Evolutionary conservation across 768 basidiomycete species (phyloP), one percentile per base, ranked within the genome.

Genomic region (Sarcodon aspratus): DNA sequence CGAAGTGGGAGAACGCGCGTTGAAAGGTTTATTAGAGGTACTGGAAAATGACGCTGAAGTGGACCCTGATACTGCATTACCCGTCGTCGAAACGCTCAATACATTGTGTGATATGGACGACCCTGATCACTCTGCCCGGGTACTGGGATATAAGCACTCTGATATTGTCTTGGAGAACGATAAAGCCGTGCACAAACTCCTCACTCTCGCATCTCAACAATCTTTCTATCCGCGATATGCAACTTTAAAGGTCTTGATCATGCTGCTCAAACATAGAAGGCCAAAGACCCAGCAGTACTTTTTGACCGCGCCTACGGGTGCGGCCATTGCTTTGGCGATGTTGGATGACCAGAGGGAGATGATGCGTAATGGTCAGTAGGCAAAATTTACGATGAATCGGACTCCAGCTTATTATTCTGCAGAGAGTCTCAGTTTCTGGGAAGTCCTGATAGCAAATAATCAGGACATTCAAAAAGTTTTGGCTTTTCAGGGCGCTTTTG

Each of bases 401-500:
- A 38, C 32, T 9, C n/a, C 44, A 33, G 45, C 36, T 35, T 51
- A 27, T 27, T 27, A 3, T 27, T 27, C 36, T 13, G 34, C 40
- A 42, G 40, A 42, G 27, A 42, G 40, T 42, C 40, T 42, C 27
- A 13, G 40, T 42, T 42, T 42, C 40, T 42, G 40, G 40, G 40
- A 42, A 11, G 17, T 42, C 2, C 27, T 42, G 17, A 79, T 86
- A 35, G 79, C 80, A 0, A 85, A 93, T 56, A 97, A 87, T 56
- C 78, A 87, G 33, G 91, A 97, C 62, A 88, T 99, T 34, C 95
- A 97, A 60, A 98, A 97, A 66, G 81, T 97, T 32, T 79, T 98
- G 42, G 92, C 94, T 0, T 99, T 99, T 57, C 92, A 93, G 56
- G 93, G 96, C 15, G 89, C 88, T 1, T 98, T 99, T 58, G 96